Evolutionary conservation across 2,329 filamentous ascomycete species (phyloP).

Genomic region (Parascedosporium putredinis): DNA sequence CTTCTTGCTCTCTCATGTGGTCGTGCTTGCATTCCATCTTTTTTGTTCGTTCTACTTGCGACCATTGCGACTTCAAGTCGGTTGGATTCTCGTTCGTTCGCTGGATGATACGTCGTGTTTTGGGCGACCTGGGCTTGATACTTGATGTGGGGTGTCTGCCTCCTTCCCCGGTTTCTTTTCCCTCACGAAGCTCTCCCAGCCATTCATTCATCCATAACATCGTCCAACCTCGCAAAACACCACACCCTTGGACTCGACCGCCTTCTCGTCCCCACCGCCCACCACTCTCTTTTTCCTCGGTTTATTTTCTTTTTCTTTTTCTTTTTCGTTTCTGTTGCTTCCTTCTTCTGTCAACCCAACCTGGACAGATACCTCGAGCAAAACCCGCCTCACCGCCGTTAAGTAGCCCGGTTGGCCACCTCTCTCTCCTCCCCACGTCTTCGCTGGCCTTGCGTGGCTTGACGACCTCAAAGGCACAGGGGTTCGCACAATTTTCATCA

Average conservation of each 20-base stretch:
- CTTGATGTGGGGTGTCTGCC: background rate
- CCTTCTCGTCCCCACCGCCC: background rate
- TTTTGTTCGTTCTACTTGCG: background rate
- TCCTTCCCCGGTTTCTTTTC: background rate
- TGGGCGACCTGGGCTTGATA: background rate
- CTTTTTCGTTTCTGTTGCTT: no score
- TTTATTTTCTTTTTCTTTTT: no score
- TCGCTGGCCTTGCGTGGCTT: slow-evolving; percentile 1
- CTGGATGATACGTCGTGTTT: background rate
- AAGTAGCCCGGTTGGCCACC: background rate
- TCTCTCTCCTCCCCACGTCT: background rate
- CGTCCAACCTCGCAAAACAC: slow-evolving; percentile 1
- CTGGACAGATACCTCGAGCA: background rate
- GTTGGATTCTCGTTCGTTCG: background rate
- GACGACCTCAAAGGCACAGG: background rate
- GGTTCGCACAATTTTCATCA: background rate
- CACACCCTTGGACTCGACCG: background rate
- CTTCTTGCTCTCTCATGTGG: background rate
- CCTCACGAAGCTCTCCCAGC: background rate
- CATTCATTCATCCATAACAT: background rate
- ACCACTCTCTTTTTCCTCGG: background rate
- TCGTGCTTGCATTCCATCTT: background rate
- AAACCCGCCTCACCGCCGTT: background rate
- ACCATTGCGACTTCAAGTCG: background rate
- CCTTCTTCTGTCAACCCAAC: no score